Evolutionary conservation across 441 rosid species (phyloP).

Genomic region (Francoa sonchifolia): DNA sequence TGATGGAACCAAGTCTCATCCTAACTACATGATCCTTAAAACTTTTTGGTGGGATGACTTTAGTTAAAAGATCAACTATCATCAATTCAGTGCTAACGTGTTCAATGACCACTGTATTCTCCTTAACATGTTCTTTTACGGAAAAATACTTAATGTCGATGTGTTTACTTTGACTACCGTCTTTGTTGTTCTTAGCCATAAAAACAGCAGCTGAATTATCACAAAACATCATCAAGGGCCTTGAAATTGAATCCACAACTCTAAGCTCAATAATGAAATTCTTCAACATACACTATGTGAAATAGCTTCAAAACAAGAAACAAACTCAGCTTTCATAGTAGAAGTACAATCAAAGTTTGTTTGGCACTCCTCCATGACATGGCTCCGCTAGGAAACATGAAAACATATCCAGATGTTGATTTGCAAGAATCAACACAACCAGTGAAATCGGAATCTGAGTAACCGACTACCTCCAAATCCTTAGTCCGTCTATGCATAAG

Average conservation of each 20-base stretch:
- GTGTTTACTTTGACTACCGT: too few species aligned
- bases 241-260: background rate
- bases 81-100: background rate
- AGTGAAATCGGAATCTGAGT: too few species aligned
- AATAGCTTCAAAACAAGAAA: background rate
- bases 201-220: background rate
- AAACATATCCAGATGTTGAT: background rate
- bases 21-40: background rate
- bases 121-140: background rate
- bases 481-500: too few species aligned
- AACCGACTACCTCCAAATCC: too few species aligned
- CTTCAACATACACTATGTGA: background rate
- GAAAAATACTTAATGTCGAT: background rate
- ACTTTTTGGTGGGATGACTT: background rate
- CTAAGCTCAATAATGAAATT: background rate
- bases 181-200: too few species aligned
- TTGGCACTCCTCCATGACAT: background rate
- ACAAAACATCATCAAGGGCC: background rate
- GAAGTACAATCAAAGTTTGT: background rate
- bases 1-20: too few species aligned
- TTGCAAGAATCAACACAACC: background rate
- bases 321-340: background rate
- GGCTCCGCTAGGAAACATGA: background rate
- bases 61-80: background rate
- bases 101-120: background rate